These are phyloP conservation scores for Micromonas commoda DNA, from an alignment of 139 green algal species.

Conservation along the genomic window DNA sequence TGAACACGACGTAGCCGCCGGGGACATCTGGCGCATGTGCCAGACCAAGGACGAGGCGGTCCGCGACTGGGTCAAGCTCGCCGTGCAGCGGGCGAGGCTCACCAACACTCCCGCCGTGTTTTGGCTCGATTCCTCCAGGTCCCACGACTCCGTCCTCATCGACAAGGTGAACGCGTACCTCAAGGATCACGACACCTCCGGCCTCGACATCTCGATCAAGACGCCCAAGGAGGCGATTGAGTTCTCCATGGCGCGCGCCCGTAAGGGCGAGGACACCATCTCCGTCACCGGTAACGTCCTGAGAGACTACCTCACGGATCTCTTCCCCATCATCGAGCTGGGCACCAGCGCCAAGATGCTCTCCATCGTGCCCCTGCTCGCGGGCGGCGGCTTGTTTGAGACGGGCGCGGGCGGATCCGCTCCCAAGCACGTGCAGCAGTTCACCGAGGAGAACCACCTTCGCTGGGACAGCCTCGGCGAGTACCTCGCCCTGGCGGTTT, in stretches of 20 bases:
- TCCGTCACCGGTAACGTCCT: constrained; percentile 34
- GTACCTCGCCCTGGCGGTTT: constrained; percentile 27
- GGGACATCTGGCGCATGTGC: constrained; percentile 33
- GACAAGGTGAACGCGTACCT: constrained; percentile 10
- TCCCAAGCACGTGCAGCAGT: constrained; percentile 39
- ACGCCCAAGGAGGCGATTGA: constrained; percentile 17
- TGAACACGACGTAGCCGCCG: constrained; percentile 16
- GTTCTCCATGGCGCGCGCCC: neutral
- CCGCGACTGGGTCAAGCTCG: constrained; percentile 31
- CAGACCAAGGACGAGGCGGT: constrained; percentile 31
- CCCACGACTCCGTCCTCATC: constrained; percentile 30
- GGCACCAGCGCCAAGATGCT: constrained; percentile 36
- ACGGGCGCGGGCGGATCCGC: constrained; percentile 31
- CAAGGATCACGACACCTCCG: constrained; percentile 19
- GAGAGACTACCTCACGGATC: constrained; percentile 35
- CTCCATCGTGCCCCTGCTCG: constrained; percentile 33
- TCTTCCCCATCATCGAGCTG: constrained; percentile 37
- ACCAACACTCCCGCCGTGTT: constrained; percentile 24
- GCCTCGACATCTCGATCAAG: constrained; percentile 27
- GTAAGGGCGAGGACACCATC: constrained; percentile 29
- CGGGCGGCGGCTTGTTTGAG: constrained; percentile 33
- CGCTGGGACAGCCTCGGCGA: constrained; percentile 34
- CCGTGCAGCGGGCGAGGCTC: constrained; percentile 5
- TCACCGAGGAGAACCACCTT: constrained; percentile 31
- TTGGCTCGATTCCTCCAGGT: constrained; percentile 27